Conservation (phyloP, 2,329 filamentous ascomycete genomes). For the Xylaria digitata region DNA sequence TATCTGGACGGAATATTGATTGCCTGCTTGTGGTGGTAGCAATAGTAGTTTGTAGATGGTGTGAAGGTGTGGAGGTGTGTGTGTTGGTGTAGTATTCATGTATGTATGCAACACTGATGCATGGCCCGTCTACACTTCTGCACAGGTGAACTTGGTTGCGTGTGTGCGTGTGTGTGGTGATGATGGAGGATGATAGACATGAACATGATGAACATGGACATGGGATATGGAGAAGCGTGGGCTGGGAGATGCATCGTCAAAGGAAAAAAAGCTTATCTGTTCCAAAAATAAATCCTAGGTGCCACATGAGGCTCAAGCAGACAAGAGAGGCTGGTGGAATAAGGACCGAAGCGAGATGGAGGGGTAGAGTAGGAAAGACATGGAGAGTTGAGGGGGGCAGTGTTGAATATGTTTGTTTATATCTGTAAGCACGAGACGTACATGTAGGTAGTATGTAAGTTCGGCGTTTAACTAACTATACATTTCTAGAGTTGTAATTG, state of each 20-base stretch:
- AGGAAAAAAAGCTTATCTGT: conserved; percentile 39
- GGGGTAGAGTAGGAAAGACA: conserved; percentile 13
- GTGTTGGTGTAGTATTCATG: conserved; percentile 13
- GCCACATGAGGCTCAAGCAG: conserved; percentile 41
- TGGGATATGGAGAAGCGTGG: conserved; percentile 21
- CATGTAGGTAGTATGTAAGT: too few species aligned
- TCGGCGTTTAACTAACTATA: too few species aligned
- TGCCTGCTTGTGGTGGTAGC: conserved; percentile 27
- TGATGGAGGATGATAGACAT: neutral
- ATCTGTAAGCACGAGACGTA: neutral
- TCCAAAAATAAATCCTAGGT: conserved; percentile 40
- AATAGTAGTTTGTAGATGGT: neutral
- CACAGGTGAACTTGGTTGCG: neutral
- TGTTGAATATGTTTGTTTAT: conserved; percentile 18
- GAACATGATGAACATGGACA: neutral
- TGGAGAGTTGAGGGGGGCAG: conserved; percentile 13
- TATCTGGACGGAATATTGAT: conserved; percentile 29
- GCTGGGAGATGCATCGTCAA: conserved; percentile 18
- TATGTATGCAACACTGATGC: conserved; percentile 19
- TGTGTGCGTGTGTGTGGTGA: neutral
- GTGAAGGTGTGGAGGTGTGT: conserved; percentile 14
- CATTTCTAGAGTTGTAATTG: too few species aligned
- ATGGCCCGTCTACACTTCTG: conserved; percentile 22
- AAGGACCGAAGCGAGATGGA: conserved; percentile 23
- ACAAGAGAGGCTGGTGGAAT: conserved; percentile 16